Percentiles rank a stretch among this genome's conserved stretches.
Evolutionary conservation across 192 early-diverging fungal species (phyloP).

Genomic region (Dissophora globulifera): DNA sequence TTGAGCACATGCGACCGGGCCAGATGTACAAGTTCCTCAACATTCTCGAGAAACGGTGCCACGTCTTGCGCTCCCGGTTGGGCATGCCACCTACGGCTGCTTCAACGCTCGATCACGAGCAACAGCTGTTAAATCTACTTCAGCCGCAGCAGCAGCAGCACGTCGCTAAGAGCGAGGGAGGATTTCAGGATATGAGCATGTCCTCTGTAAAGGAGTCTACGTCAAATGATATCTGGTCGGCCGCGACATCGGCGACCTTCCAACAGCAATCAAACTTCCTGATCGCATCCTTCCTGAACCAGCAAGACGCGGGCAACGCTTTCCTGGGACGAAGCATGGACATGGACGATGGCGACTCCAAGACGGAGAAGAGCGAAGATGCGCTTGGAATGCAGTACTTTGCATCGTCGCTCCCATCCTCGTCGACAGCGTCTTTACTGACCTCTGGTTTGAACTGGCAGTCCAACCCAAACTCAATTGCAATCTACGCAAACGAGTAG

Average conservation of each 20-base stretch:
- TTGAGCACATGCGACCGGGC: slow-evolving; percentile 58
- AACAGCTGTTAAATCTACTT: slow-evolving; percentile 31
- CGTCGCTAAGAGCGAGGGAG: not conserved
- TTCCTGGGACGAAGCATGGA: slow-evolving; percentile 22
- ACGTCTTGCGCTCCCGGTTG: slow-evolving; percentile 53
- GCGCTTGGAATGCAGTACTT: not conserved
- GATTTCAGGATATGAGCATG: not conserved
- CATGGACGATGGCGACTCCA: slow-evolving; percentile 13
- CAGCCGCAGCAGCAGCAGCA: slow-evolving; percentile 8
- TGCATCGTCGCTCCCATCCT: not conserved
- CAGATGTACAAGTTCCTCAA: slow-evolving; percentile 65
- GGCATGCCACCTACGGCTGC: slow-evolving; percentile 36
- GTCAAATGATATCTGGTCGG: slow-evolving; percentile 11
- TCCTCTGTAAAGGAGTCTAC: not conserved
- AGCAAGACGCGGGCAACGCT: slow-evolving; percentile 14
- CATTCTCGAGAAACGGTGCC: slow-evolving; percentile 67
- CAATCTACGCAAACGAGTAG: slow-evolving; percentile 44
- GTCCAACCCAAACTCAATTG: slow-evolving; percentile 8
- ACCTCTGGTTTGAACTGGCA: slow-evolving; percentile 26
- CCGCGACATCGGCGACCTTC: not conserved
- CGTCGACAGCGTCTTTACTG: slow-evolving; percentile 5
- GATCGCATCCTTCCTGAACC: slow-evolving; percentile 30
- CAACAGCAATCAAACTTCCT: slow-evolving; percentile 26
- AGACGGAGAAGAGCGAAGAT: not conserved
- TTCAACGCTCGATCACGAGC: slow-evolving; percentile 40